These are phyloP conservation scores for Termitomyces sp. DNA, from an alignment of 768 basidiomycete genomes.

Conservation along the genomic window DNA sequence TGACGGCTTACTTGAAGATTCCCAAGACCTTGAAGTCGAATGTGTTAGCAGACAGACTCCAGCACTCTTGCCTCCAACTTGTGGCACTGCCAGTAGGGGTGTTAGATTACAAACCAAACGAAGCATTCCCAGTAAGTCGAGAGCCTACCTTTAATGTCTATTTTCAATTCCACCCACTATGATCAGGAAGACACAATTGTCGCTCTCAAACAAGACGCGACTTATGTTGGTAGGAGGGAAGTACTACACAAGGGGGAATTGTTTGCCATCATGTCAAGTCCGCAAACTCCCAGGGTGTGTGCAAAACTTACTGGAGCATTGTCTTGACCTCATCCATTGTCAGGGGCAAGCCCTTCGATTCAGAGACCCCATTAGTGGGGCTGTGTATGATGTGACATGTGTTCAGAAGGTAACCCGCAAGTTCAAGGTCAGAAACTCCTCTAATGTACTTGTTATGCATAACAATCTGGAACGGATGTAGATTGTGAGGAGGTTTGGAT, in stretches of 20 bases:
- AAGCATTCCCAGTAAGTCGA: not conserved
- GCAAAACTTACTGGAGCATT: not conserved
- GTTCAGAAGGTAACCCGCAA: not conserved
- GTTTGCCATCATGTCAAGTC: not conserved
- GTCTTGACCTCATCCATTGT: not conserved
- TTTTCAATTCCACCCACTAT: not conserved
- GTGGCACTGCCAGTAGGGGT: too few species aligned
- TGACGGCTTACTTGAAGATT: not conserved
- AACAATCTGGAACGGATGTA: not conserved
- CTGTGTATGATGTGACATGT: not conserved
- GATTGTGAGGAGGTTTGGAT: too few species aligned
- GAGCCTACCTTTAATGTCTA: not conserved
- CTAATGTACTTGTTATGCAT: not conserved
- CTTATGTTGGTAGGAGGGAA: not conserved
- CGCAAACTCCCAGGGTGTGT: not conserved
- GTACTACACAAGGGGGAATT: not conserved
- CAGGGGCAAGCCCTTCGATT: not conserved
- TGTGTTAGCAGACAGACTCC: not conserved
- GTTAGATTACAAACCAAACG: accelerated
- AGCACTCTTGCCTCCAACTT: not conserved
- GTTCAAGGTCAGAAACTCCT: not conserved
- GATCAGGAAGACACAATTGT: not conserved
- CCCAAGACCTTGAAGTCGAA: not conserved
- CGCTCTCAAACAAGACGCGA: not conserved
- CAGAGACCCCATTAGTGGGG: not conserved